Percentiles rank a stretch among this genome's conserved stretches.
Evolutionary conservation across 225 moss, liverwort and hornwort species (phyloP).

Genomic region (Ulota crispa): DNA sequence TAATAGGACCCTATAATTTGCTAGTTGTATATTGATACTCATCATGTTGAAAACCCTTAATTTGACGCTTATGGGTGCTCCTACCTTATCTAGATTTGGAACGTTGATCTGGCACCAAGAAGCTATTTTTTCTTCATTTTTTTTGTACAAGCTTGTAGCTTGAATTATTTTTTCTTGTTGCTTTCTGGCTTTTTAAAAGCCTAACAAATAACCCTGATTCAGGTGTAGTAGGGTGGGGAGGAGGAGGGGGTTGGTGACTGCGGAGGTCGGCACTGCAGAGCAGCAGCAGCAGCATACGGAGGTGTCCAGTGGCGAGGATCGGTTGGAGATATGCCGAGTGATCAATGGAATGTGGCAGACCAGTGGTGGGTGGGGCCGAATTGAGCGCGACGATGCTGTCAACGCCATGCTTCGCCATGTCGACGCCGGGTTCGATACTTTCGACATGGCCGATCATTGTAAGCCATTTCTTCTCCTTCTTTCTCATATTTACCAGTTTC

Average conservation of each 20-base stretch:
- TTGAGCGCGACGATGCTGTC: constrained; percentile 69
- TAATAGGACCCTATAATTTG: too few relatives aligned
- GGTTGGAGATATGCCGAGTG: constrained; percentile 89
- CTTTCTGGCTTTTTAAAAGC: too few relatives aligned
- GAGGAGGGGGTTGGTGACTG: constrained; percentile 14
- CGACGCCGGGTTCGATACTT: constrained; percentile 82
- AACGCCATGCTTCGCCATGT: constrained; percentile 77
- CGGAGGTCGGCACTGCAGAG: constrained; percentile 17
- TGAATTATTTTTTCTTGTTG: too few relatives aligned
- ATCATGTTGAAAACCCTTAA: too few relatives aligned
- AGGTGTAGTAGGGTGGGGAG: not conserved
- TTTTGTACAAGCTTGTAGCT: too few relatives aligned
- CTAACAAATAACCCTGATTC: not conserved
- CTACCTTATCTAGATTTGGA: too few relatives aligned
- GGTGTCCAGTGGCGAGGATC: constrained; percentile 69
- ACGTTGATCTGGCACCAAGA: too few relatives aligned
- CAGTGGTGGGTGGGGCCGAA: constrained; percentile 94
- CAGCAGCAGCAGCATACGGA: constrained; percentile 28
- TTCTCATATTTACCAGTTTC: too few relatives aligned
- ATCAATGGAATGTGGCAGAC: constrained; percentile 99
- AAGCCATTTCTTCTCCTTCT: constrained; percentile 26
- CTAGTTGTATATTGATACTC: too few relatives aligned
- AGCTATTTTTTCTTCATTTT: too few relatives aligned
- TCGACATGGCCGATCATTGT: constrained; percentile 99
- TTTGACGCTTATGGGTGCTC: too few relatives aligned